Base-by-base conservation (phyloP, 495 filamentous ascomycete genomes). In the Xylaria venustula region DNA sequence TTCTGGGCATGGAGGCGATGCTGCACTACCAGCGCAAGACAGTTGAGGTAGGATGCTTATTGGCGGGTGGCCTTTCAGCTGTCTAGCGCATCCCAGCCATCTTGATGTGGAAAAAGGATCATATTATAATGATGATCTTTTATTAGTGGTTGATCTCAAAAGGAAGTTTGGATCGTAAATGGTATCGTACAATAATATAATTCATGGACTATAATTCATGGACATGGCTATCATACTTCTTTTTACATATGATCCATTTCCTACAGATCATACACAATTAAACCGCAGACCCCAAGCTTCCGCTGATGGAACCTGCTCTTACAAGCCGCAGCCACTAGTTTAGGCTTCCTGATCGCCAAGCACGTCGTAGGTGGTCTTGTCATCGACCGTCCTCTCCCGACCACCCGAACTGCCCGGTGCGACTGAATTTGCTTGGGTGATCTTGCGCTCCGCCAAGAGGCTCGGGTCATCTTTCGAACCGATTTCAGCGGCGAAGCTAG, bases 381-480 rank as follows among this genome's bases (percentile, higher is more conserved):
- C 56, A 8, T 25, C 51, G 15, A 59, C 63, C 51, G 49, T 30
- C 37, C 49, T 53, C 50, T 67, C 66, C 14, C 53, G 60, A 19
- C 61, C 65, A 11, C 48, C 63, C 3, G 23, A 50, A 20, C 61
- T 41, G 26, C 56, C 50, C 2, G 54, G 26, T n/a, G 51, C 59
- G 6, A 30, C 15, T 20, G 36, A 26, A 19, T 53, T 37, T 7
- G 42, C 54, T 25, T 52, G 25, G 17, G 30, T 25, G 20, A 73
- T 53, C 32, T 69, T 62, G 12, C 45, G 37, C 58, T 68, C 61
- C 7, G 72, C 75, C 22, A 52, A 50, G 45, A 69, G 22, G 7
- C 63, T 61, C 2, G 77, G 77, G 57, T 80, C 77, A 25, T 71
- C 32, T 60, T 67, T 63, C n/a, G 71, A 74, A 7, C 72, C 75